Evolutionary conservation across 1,284 basidiomycete species (phyloP), one percentile per base, ranked within the genome.

Genomic region (Trichosporon asahii): DNA sequence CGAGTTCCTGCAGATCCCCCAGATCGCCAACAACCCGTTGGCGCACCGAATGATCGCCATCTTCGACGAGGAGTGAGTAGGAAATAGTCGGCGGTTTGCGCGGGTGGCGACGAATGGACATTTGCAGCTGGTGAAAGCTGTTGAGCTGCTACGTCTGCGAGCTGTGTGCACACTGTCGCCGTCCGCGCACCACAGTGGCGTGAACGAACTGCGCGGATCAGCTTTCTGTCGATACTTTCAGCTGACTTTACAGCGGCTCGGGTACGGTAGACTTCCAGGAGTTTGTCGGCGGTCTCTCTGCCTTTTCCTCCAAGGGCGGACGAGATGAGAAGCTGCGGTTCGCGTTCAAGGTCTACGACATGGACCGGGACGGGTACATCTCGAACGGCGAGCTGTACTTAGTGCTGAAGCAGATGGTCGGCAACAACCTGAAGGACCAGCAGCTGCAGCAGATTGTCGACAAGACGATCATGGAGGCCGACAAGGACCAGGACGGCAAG

Each of bases 391-490:
- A 99, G 85, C 88, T 99, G 63, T 99, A 98, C 85, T 86, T 99
- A 66, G 96, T 99, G 49, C 86, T 99, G 74, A 99, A 99, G 87
- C 98, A 99, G 94, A 99, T 99, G 96, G 97, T 99, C 60, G 96
- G 96, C 40, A 98, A 93, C 83, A 99, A 99, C 84, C 86, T 98
- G 78, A 98, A 99, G 91, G 97, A 99, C 84, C 93, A 97, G 82
- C 97, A 99, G 86, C 85, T 99, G 74, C 97, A 99, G 83, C 96
- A 99, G 84, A 99, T 99, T 75, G 97, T 99, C 11, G 97, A 99
- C 85, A 99, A 99, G 87, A 99, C 96, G 18, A 99, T 99, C 82
- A 96, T 99, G 94, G 96, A 99, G 85, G 96, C 95, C 18, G 96
- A 99, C 82, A 92, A 94, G 82, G 94, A 99, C 80, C 94, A 87